phyloP scores from a whole-genome alignment of 1,284 basidiomycete species.

The Trametes versicolor region DNA sequence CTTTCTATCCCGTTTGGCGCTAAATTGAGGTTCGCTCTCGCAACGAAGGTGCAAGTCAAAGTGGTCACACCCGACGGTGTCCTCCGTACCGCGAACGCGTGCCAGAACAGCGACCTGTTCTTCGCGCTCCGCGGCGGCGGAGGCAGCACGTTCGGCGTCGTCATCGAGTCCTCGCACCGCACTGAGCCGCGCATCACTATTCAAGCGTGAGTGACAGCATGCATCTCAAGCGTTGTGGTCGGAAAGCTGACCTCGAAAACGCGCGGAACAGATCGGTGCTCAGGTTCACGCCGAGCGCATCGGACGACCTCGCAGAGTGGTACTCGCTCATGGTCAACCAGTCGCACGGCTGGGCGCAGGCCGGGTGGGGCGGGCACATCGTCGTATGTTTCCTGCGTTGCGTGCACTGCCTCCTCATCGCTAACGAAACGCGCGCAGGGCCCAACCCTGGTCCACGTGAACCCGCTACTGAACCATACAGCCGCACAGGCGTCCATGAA shows the following conservation, averaged over 20 bases:
- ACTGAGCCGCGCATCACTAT: constrained; percentile 41
- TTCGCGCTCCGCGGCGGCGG: constrained; percentile 44
- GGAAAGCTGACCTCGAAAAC: background rate
- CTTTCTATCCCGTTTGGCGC: background rate
- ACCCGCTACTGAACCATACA: constrained; percentile 24
- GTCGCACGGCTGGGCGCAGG: constrained; percentile 50
- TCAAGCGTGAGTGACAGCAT: constrained; percentile 37
- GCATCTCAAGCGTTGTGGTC: background rate
- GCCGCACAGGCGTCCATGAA: constrained; percentile 39
- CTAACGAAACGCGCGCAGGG: constrained; percentile 14
- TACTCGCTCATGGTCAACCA: constrained; percentile 48
- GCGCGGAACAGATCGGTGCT: constrained; percentile 28
- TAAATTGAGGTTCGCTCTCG: too few relatives aligned
- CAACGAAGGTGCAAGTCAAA: constrained; percentile 33
- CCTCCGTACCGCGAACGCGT: constrained; percentile 45
- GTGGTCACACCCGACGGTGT: constrained; percentile 46
- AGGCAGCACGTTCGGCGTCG: constrained; percentile 45
- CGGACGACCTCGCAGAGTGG: constrained; percentile 29
- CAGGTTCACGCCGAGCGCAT: constrained; percentile 26
- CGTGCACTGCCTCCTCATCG: too few relatives aligned
- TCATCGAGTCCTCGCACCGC: constrained; percentile 41
- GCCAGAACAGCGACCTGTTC: constrained; percentile 49
- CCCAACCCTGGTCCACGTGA: constrained; percentile 28
- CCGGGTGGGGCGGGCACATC: constrained; percentile 63
- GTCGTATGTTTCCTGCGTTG: constrained; percentile 36